These are phyloP conservation scores for Nematocida homosporus DNA, from an alignment of 371 early-diverging fungal species.

Conservation along the genomic window DNA sequence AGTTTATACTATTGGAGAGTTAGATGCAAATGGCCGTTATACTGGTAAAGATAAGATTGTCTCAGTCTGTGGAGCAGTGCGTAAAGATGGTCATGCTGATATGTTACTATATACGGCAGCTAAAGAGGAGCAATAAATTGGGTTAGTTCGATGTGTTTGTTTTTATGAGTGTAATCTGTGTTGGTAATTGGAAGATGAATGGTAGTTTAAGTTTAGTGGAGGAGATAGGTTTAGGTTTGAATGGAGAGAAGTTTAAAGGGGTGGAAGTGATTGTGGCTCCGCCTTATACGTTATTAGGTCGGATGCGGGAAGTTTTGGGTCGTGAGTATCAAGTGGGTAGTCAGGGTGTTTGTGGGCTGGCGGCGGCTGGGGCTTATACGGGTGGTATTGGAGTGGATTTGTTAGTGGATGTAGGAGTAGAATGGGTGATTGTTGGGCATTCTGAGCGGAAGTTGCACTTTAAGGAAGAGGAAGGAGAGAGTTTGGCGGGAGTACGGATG, in stretches of 20 bases:
- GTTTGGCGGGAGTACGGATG: slow-evolving; percentile 76
- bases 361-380: slow-evolving; percentile 83
- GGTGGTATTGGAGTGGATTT: slow-evolving; percentile 90
- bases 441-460: slow-evolving; percentile 91
- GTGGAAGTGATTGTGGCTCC: slow-evolving; percentile 90
- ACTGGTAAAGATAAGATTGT: slow-evolving; percentile 61
- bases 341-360: slow-evolving; percentile 82
- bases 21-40: slow-evolving; percentile 64
- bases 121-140: slow-evolving; percentile 34
- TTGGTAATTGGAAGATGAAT: slow-evolving; percentile 67
- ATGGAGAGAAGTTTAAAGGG: slow-evolving; percentile 11
- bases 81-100: slow-evolving; percentile 66
- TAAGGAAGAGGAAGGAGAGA: slow-evolving; percentile 78
- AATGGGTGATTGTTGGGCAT: slow-evolving; percentile 95
- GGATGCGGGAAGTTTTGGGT: slow-evolving; percentile 15
- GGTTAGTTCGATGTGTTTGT: not conserved
- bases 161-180: too few species aligned
- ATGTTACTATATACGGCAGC: slow-evolving; percentile 56
- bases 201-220: slow-evolving; percentile 42
- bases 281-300: slow-evolving; percentile 78
- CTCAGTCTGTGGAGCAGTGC: slow-evolving; percentile 62
- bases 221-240: not conserved
- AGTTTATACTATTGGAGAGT: slow-evolving; percentile 62
- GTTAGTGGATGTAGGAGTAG: slow-evolving; percentile 84
- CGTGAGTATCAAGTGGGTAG: slow-evolving; percentile 81